Base-by-base conservation (phyloP, 2,329 filamentous ascomycete species). In the Coniochaeta prunicola region DNA sequence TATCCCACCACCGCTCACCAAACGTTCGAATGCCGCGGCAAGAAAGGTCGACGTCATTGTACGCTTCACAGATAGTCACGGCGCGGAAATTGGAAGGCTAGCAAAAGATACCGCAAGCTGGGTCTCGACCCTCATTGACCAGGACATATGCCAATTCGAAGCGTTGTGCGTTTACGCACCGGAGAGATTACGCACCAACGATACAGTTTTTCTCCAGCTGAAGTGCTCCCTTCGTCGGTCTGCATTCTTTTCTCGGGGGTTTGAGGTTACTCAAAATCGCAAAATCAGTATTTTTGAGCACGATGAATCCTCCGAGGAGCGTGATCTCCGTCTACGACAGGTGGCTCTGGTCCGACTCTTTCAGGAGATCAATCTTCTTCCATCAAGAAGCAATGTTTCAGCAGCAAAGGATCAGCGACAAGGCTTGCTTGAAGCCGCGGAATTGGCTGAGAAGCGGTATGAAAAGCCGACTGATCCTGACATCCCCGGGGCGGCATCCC, bases 201-300 rank as follows among this genome's bases (percentile, higher is more conserved):
- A 99, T 67, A 97, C 92, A 0, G 82, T 99, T n/a, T 96, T 93
- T 66, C 73, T 99, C 7, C 94, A 99, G 70, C 74, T 99, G 50
- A 82, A 83, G 58, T 94, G 89, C 68, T 96, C 82, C 58, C 71
- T 99, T 40, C 78, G 94, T 17, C 83, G 78, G 60, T 83, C 83
- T 19, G 89, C 91, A 0, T 97, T 99, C 66, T 81, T 87, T 56
- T 80, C 78, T 48, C 79, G 77, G 3, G 78, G 78, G 2, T 86
- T 92, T 57, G 76, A 84, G 48, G 80, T 84, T 53, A 79, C 85
- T 0, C 80, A 85, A 56, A 94, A 96, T 66, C 81, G 91, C 40
- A 82, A 85, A 2, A 85, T 85, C 9, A 86, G 85, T 0, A 73
- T 93, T 8, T 96, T 92, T 64, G 91, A 96, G 68, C 87, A 92